Conservation (phyloP, 2,329 filamentous ascomycete species). For the Monilinia polystroma region DNA sequence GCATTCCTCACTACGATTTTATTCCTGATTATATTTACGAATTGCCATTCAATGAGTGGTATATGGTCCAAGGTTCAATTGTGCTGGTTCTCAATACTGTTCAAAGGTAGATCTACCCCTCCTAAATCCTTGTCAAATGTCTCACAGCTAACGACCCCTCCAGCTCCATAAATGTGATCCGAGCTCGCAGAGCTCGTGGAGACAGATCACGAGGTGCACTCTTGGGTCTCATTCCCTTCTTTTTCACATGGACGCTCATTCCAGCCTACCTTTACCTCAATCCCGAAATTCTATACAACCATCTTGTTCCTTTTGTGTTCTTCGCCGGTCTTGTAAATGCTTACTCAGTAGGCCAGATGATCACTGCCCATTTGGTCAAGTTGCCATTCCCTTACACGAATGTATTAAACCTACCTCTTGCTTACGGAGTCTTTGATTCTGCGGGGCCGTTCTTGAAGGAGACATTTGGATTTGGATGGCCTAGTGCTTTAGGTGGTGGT, state of each 20-base stretch:
- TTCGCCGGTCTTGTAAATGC: slow-evolving; percentile 90
- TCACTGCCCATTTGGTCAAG: slow-evolving; percentile 88
- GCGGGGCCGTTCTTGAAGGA: slow-evolving; percentile 67
- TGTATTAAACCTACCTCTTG: slow-evolving; percentile 74
- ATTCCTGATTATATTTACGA: slow-evolving; percentile 73
- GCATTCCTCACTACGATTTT: slow-evolving; percentile 58
- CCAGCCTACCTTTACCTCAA: slow-evolving; percentile 79
- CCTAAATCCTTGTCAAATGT: slow-evolving; percentile 30
- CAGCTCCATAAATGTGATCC: slow-evolving; percentile 79
- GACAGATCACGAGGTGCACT: slow-evolving; percentile 73
- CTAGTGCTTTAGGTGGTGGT: slow-evolving; percentile 68
- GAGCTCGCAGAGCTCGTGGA: slow-evolving; percentile 70
- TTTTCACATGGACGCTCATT: slow-evolving; percentile 73
- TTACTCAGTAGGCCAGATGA: slow-evolving; percentile 93
- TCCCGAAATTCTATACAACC: slow-evolving; percentile 75
- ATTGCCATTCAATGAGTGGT: slow-evolving; percentile 87
- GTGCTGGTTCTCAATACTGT: slow-evolving; percentile 84
- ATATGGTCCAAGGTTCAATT: slow-evolving; percentile 79
- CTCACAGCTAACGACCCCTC: slow-evolving; percentile 27
- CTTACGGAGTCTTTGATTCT: slow-evolving; percentile 76
- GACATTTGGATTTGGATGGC: slow-evolving; percentile 63
- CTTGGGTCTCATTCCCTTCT: slow-evolving; percentile 79
- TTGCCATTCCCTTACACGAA: slow-evolving; percentile 88
- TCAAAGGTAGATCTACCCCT: slow-evolving; percentile 50
- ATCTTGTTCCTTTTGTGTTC: slow-evolving; percentile 85